Conservation (phyloP, 331 rosid species). For the Rosa hybrid region DNA sequence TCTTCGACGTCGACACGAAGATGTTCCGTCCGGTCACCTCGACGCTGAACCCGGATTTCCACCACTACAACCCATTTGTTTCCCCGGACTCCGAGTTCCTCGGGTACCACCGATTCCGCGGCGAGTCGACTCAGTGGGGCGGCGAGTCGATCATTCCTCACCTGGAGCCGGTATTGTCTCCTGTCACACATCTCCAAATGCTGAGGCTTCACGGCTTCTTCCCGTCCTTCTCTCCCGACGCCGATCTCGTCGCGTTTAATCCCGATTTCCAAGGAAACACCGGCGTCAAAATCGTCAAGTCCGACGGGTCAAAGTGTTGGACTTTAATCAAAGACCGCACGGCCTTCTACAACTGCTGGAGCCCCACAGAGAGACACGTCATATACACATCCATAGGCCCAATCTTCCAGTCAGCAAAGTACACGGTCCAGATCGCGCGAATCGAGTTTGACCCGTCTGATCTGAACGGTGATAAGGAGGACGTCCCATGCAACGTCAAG, state of each 20-base stretch:
- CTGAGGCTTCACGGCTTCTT: constrained; percentile 64
- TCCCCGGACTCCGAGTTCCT: constrained; percentile 50
- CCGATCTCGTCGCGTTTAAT: constrained; percentile 58
- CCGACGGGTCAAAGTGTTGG: constrained; percentile 65
- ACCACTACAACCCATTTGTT: constrained; percentile 85
- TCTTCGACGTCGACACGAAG: constrained; percentile 43
- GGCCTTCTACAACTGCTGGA: constrained; percentile 69
- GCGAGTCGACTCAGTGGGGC: constrained; percentile 50
- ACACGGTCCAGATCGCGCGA: constrained; percentile 74
- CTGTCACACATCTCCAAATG: constrained; percentile 41
- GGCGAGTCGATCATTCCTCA: constrained; percentile 60
- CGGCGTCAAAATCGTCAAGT: constrained; percentile 54
- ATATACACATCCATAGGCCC: constrained; percentile 79
- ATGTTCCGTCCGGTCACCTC: constrained; percentile 48
- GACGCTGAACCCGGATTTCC: constrained; percentile 47
- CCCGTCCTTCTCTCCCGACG: constrained; percentile 62
- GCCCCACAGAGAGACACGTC: constrained; percentile 57
- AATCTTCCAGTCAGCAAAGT: constrained; percentile 44
- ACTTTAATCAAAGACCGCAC: constrained; percentile 49
- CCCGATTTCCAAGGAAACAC: constrained; percentile 13
- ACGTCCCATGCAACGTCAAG: constrained; percentile 38
- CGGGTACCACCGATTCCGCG: constrained; percentile 83
- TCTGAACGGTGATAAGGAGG: constrained; percentile 36
- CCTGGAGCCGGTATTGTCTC: constrained; percentile 51
- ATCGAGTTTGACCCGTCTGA: constrained; percentile 42